Percentiles rank a stretch among this genome's conserved stretches.
phyloP scores from a whole-genome alignment of 139 green algal species.

The Ulvella scutata region DNA sequence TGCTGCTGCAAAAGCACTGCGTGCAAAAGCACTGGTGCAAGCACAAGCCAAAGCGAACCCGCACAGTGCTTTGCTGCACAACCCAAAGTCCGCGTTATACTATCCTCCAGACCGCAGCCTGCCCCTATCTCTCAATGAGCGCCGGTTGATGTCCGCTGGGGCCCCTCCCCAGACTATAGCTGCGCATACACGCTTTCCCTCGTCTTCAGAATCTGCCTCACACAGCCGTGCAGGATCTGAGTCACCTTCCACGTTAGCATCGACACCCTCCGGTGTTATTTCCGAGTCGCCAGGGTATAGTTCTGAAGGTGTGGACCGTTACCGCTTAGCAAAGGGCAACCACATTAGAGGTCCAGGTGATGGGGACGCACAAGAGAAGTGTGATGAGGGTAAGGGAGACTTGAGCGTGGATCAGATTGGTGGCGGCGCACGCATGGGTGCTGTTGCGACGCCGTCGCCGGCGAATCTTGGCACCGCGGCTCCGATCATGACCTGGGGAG shows the following conservation, averaged over 20 bases:
- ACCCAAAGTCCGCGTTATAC: not conserved
- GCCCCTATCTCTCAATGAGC: not conserved
- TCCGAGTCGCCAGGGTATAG: no score
- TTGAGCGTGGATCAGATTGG: not conserved
- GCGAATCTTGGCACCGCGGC: not conserved
- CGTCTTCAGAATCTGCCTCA: not conserved
- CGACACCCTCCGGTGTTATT: no score
- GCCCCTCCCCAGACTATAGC: not conserved
- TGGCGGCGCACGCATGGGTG: not conserved
- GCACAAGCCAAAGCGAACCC: not conserved
- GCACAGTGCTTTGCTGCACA: no score
- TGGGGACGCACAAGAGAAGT: not conserved
- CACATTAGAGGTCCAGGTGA: no score
- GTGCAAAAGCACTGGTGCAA: not conserved
- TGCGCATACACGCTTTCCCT: not conserved
- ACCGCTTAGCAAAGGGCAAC: no score
- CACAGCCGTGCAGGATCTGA: not conserved
- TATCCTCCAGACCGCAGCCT: not conserved
- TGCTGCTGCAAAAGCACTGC: not conserved
- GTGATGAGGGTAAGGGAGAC: not conserved
- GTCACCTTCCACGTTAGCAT: not conserved
- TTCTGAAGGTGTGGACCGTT: no score
- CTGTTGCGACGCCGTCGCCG: not conserved
- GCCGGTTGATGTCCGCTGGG: not conserved
- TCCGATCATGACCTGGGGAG: not conserved